phyloP scores from a whole-genome alignment of 805 yeast genomes.

The Candida michaelii region DNA sequence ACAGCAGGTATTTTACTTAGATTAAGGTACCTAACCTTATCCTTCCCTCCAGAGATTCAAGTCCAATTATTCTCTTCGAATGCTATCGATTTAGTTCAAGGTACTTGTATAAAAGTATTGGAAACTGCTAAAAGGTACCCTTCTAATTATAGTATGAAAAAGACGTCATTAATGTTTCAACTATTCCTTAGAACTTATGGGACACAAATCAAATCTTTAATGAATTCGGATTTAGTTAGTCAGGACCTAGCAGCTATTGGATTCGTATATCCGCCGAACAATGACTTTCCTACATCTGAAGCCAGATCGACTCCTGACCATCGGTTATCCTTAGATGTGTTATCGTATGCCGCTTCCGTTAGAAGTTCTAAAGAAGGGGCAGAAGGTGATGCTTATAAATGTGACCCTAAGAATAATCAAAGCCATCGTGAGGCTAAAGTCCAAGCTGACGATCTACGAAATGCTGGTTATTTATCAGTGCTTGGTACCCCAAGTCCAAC shows the following conservation, averaged over 20 bases:
- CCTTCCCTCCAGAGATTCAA: slow-evolving; percentile 48
- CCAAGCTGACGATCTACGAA: too few relatives aligned
- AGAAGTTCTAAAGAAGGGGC: slow-evolving; percentile 19
- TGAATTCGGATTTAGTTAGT: slow-evolving; percentile 11
- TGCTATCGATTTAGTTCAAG: slow-evolving; percentile 37
- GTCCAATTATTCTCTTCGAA: slow-evolving; percentile 48
- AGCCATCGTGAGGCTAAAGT: too few relatives aligned
- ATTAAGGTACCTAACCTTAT: slow-evolving; percentile 53
- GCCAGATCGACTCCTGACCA: slow-evolving; percentile 11
- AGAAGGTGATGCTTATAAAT: neutral
- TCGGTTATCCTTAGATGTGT: slow-evolving; percentile 33
- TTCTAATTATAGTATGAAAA: slow-evolving; percentile 50
- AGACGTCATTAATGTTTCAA: slow-evolving; percentile 55
- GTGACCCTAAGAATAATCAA: too few relatives aligned
- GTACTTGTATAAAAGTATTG: slow-evolving; percentile 25
- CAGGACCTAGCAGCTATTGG: slow-evolving; percentile 9
- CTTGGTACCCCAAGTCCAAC: too few relatives aligned
- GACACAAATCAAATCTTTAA: slow-evolving; percentile 46
- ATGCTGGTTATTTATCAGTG: too few relatives aligned
- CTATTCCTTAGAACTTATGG: slow-evolving; percentile 63
- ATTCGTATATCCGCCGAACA: neutral
- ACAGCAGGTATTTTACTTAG: slow-evolving; percentile 64
- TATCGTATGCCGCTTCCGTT: slow-evolving; percentile 42
- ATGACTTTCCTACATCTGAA: slow-evolving; percentile 10
- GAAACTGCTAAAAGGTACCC: slow-evolving; percentile 28